Evolutionary conservation across 192 early-diverging fungal genomes (phyloP).

Genomic region (Backusella tuberculispora): DNA sequence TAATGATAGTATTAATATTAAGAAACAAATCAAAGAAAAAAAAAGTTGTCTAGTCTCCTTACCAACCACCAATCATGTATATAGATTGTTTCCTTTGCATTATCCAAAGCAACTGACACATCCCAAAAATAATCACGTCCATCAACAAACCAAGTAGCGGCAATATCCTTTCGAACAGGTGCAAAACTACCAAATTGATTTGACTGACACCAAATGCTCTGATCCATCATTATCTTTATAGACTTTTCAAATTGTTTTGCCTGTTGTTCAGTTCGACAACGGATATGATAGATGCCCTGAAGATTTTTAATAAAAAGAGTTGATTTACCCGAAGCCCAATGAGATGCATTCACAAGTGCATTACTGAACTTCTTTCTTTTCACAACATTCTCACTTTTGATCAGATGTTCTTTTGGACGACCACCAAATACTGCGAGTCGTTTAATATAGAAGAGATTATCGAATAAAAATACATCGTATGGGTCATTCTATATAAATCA

Average conservation of each 20-base stretch:
- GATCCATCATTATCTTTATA: conserved; percentile 52
- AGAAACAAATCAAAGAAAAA: background rate
- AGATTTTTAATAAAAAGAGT: conserved; percentile 62
- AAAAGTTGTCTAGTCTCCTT: background rate
- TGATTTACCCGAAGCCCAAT: conserved; percentile 19
- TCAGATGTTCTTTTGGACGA: conserved; percentile 25
- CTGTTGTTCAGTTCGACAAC: conserved; percentile 63
- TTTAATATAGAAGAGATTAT: conserved; percentile 41
- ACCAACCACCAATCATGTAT: conserved; percentile 80
- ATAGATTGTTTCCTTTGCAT: conserved; percentile 71
- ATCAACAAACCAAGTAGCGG: conserved; percentile 73
- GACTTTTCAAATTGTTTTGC: conserved; percentile 66
- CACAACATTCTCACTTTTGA: background rate
- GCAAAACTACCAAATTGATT: conserved; percentile 73
- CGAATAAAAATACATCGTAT: conserved; percentile 51
- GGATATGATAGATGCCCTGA: conserved; percentile 64
- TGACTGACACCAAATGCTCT: conserved; percentile 56
- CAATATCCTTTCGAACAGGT: conserved; percentile 64
- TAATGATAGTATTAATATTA: no score
- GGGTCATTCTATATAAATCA: conserved; percentile 38
- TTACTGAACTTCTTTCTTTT: background rate
- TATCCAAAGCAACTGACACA: conserved; percentile 67
- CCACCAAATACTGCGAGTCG: conserved; percentile 37
- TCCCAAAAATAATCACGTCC: conserved; percentile 78
- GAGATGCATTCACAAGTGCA: background rate